Evolutionary conservation across 1,284 basidiomycete species (phyloP), one percentile per base, ranked within the genome.

Genomic region (Malassezia obtusa): DNA sequence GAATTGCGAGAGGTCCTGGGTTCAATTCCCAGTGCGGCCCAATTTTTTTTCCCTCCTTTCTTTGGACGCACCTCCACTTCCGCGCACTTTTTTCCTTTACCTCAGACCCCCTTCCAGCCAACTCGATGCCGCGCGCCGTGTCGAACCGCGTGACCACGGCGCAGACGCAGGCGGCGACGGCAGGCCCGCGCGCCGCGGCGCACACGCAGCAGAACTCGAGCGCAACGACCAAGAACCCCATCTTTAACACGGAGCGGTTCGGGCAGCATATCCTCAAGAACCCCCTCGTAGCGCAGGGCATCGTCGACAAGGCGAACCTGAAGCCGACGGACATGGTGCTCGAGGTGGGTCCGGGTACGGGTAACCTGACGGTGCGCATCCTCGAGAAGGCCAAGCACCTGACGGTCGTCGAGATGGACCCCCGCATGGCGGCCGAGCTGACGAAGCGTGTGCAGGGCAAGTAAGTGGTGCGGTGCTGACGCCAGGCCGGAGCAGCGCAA

Each of bases 201-300:
- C 49, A 19, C 46, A 41, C 38, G 52, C 57, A 63, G 50, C 62
- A 64, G 21, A 64, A 67, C 50, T 60, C 64, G 41, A 58, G 58
- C 38, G 60, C 62, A 21, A 64, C 68, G 47, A 69, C 68, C 26
- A 69, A 69, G 62, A 73, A 73, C 44, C 71, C 71, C 46, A 67
- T 73, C 52, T 73, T 73, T 60, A 91, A 94, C 68, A 92, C 89
- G 6, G 86, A 89, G 65, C 80, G 86, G 59, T 94, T 95, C 66
- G 91, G 91, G 28, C 91, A 98, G 75, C 92, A 98, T 77, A 96
- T 96, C 63, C 80, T 98, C 52, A 96, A 94, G 75, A 96, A 92
- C 75, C 86, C 89, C 12, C 80, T 85, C 59, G 86, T 87, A 31
- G 88, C 87, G 11, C 86, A 90, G 78, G 84, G 48, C 21, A 75